Conservation (phyloP, 2,329 filamentous ascomycete species). For the Fusarium begoniae region DNA sequence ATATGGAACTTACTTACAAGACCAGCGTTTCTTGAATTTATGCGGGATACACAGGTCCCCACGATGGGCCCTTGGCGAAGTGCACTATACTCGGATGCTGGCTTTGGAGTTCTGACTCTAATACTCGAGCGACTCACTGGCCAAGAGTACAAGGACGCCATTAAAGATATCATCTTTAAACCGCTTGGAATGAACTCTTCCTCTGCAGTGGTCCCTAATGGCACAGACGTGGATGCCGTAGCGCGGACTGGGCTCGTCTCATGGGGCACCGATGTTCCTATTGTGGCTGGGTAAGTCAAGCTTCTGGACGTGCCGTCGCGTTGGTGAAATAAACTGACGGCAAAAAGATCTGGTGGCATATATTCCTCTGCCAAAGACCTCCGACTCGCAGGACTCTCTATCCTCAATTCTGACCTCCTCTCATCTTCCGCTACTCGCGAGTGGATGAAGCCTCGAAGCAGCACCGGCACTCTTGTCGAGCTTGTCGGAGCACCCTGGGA, state of each 20-base stretch:
- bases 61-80: constrained; percentile 15
- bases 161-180: background rate
- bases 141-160: constrained; percentile 15
- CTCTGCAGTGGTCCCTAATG: background rate
- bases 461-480: constrained; percentile 25
- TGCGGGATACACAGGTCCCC: constrained; percentile 23
- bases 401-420: constrained; percentile 31
- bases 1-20: background rate
- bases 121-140: constrained; percentile 28
- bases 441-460: constrained; percentile 37
- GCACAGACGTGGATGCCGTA: constrained; percentile 20
- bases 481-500: constrained; percentile 38
- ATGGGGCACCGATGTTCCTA: constrained; percentile 27
- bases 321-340: background rate
- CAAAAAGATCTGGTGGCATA: constrained; percentile 19
- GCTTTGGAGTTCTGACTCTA: constrained; percentile 18
- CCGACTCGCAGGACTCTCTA: constrained; percentile 26
- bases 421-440: background rate
- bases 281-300: constrained; percentile 32
- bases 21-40: constrained; percentile 5
- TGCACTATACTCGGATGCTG: constrained; percentile 37
- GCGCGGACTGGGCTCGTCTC: background rate
- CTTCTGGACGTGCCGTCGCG: background rate
- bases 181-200: constrained; percentile 24
- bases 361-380: constrained; percentile 25